Evolutionary conservation across 208 protist genomes (phyloP), one percentile per base, ranked within the genome.

Genomic region (Trypanosoma congolense): DNA sequence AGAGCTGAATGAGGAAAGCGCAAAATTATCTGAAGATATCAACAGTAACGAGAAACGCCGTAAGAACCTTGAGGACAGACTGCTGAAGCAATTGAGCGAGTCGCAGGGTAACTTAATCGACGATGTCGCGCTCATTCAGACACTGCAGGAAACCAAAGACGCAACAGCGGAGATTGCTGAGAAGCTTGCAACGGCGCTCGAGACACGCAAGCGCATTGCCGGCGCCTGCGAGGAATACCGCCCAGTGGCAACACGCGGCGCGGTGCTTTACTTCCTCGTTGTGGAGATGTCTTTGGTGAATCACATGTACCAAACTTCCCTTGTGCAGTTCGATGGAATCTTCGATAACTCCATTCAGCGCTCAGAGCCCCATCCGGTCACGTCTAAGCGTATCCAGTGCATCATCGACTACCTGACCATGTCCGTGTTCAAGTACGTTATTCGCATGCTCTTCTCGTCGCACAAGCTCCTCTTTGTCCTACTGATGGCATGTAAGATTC

Each of bases 291-390:
- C 87, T 3, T 56, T 96, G 14, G 96, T 99, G 19, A 97, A 88
- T 71, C 60, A 89, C 68, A 99, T 99, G 98, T 99, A 99, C 77
- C 95, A 99, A 73, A 98, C 94, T 24, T 98, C 97, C 26, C 90
- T 99, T 36, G 67, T 81, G 18, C 96, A 99, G 77, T 99, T 99
- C 85, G 86, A 99, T 56, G 75, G 74, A 42, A 83, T 98, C 51
- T 99, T 99, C 70, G 90, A 98, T 67, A 63, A 75, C 38, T 87
- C 93, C 3, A 98, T 99, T 62, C 60, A 93, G 29, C 68, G 80
- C 29, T 94, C 87, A 4, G 87, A 96, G 65, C 80, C 89, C 48
- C 84, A 94, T 65, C 84, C 88, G 38, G 73, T 97, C 14, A 90
- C 95, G 16, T 40, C 76, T 22, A 97, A 97, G 85, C 83, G 97